Evolutionary conservation across 257 asterid genomes (phyloP), one percentile per base, ranked within the genome.

Genomic region (Anisodus acutangulus): DNA sequence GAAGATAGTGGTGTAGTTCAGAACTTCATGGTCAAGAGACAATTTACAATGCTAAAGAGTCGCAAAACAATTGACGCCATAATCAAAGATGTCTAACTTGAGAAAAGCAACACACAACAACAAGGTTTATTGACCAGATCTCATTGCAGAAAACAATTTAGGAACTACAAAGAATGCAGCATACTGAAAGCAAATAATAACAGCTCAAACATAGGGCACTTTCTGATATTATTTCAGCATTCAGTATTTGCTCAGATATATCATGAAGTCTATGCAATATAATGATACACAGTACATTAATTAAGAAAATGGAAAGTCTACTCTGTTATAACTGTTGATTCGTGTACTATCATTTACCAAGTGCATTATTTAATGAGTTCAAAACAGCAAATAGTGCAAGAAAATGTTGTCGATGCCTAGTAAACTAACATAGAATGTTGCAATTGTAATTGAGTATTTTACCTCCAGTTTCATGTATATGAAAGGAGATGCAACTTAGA

Each of bases 401-500:
- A 74, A 74, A 12, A 11, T 12, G 19, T 11, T 12, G 62, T 6
- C 45, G 3, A 12, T 74, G 47, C 22, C 22, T 6, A 22, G 62
- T 76, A 49, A 76, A 31, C 16, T 76, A 51, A 22, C 22, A 51
- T 22, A 6, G 47, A 51, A 26, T 51, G 63, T 53, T 51, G 45
- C 63, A 49, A 74, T 58, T 74, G 62, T 19, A 49, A 74, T 51
- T 74, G 81, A 51, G 49, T 49, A 74, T 4, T 74, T 26, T 6
- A 26, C 63, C 4, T 22, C 47, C 63, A 22, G 17, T 22, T 76
- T 19, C 80, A 47, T 19, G 7, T 74, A 19, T 22, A 19, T 47
- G 60, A 74, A 49, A 47, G 41, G 43, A 74, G 60, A 74, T 76
- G 63, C 45, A 53, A 57, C 63, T 76, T 62, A 76, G 63, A 76